phyloP scores from a whole-genome alignment of 1,284 basidiomycete species.

The Takashimella koratensis region DNA sequence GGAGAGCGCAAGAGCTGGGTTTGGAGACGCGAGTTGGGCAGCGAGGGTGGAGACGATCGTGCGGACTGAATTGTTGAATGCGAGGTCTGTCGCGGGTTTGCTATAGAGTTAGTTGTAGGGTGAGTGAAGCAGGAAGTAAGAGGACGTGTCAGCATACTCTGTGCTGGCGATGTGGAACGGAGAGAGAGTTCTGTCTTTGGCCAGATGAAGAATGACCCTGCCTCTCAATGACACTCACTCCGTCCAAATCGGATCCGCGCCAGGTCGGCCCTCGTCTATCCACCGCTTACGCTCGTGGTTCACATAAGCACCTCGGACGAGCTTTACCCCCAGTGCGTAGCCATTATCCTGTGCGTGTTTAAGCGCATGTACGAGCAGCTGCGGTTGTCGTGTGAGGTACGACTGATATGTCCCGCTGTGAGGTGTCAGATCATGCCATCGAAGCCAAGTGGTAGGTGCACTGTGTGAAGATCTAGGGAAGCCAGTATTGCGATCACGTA shows the following conservation, averaged over 20 bases:
- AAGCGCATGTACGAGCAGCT: conserved; percentile 64
- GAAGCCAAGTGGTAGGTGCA: too few relatives aligned
- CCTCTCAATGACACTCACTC: too few relatives aligned
- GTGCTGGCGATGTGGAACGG: too few relatives aligned
- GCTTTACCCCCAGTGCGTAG: conserved; percentile 86
- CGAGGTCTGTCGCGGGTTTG: conserved; percentile 68
- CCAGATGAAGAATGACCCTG: too few relatives aligned
- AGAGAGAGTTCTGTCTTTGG: too few relatives aligned
- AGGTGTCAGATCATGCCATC: too few relatives aligned
- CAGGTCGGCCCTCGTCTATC: conserved; percentile 34
- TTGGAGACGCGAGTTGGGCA: conserved; percentile 49
- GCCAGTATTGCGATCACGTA: conserved; percentile 16
- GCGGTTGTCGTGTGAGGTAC: conserved; percentile 63
- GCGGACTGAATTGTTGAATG: conserved; percentile 68
- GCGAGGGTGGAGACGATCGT: conserved; percentile 62
- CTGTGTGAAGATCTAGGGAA: too few relatives aligned
- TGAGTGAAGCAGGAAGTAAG: background rate
- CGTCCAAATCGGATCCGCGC: conserved; percentile 51
- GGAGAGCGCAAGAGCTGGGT: conserved; percentile 55
- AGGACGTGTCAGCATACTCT: background rate
- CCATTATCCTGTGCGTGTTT: conserved; percentile 64
- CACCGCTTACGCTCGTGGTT: conserved; percentile 59
- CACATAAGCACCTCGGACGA: conserved; percentile 93
- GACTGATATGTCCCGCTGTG: conserved; percentile 75
- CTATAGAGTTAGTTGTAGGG: conserved; percentile 15